Evolutionary conservation across 1,284 basidiomycete species (phyloP).

Genomic region (Naganishia sp.): DNA sequence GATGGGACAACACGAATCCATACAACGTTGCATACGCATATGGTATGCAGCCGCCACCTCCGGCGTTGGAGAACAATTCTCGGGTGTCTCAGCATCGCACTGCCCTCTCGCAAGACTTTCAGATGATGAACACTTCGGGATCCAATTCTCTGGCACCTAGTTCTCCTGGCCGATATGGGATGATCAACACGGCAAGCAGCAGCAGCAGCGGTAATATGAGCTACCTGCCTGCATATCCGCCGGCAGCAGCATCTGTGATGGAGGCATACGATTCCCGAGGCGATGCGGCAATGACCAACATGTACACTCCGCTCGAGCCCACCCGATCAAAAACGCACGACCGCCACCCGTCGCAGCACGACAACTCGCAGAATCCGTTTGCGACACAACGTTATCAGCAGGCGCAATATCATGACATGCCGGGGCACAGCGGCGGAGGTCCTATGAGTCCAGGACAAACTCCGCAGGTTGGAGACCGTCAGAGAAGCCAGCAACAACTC

Average conservation of each 20-base stretch:
- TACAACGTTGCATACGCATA: conserved; percentile 44
- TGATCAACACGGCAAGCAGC: conserved; percentile 5
- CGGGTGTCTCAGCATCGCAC: conserved; percentile 35
- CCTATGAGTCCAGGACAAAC: neutral
- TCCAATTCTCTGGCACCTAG: conserved; percentile 28
- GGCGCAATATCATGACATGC: conserved; percentile 2
- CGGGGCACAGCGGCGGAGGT: neutral
- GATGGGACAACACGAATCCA: conserved; percentile 24
- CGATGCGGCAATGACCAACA: conserved; percentile 42
- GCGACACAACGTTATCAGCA: conserved; percentile 16
- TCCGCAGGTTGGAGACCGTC: conserved; percentile 9
- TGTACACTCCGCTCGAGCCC: conserved; percentile 48
- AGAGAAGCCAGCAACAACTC: conserved; percentile 7
- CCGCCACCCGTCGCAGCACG: conserved; percentile 9
- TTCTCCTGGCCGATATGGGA: conserved; percentile 43
- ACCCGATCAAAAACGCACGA: conserved; percentile 1
- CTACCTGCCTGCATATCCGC: conserved; percentile 51
- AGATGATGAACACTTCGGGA: conserved; percentile 35
- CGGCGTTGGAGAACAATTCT: conserved; percentile 32
- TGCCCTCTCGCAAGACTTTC: conserved; percentile 49
- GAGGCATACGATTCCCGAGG: conserved; percentile 47
- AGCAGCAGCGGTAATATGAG: conserved; percentile 10
- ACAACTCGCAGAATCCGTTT: conserved; percentile 23
- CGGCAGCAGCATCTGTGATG: conserved; percentile 49
- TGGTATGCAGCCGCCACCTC: conserved; percentile 32